Base-by-base conservation (phyloP, 345 rosid genomes). In the Eucalyptus leucophloia region DNA sequence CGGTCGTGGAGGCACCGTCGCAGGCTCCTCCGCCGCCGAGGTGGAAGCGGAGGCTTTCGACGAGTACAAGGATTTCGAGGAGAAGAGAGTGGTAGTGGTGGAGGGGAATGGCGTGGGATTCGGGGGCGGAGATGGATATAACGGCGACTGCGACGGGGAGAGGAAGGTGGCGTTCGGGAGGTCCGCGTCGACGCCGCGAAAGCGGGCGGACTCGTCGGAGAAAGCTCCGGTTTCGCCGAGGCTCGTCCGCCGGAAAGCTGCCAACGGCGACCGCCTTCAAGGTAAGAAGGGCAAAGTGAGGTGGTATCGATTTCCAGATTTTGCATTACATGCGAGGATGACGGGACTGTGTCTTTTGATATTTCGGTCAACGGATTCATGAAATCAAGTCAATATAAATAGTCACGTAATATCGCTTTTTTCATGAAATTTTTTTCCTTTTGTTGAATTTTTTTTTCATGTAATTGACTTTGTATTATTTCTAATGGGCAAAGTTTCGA, bases 201-300 rank as follows among this genome's bases (percentile, higher is more conserved):
- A 40, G 24, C 49, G 89, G 44, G 89, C 30, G 77, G 91, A 89
- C 3, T 91, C 86, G 87, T 88, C 89, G 81, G 93, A 92, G 93
- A 92, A 91, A 88, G 94, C 95, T 72, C 95, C 89, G 49, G 91
- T 91, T 92, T 93, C 95, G 86, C 28, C 95, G 51, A 90, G 95
- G 62, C 90, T 93, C 86, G 90, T 88, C 86, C 92, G 92, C 62
- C 92, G 92, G 91, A 95, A 91, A 51, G 90, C 91, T 5, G 65
- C 92, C 56, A 88, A 87, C n/a, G 81, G 56, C 49, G 65, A 51
- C 65, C 65, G 2, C 45, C 47, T 11, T 34, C 65, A 53, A 87
- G 88, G 88, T 87, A 54, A 26, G 54, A 49, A 49, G 42, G 58
- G 53, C 21, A 28, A 34, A 37, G 44, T 5, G 37, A 45, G 58